Conservation (phyloP, 768 basidiomycete genomes). For the Rhizopogon vulgaris region DNA sequence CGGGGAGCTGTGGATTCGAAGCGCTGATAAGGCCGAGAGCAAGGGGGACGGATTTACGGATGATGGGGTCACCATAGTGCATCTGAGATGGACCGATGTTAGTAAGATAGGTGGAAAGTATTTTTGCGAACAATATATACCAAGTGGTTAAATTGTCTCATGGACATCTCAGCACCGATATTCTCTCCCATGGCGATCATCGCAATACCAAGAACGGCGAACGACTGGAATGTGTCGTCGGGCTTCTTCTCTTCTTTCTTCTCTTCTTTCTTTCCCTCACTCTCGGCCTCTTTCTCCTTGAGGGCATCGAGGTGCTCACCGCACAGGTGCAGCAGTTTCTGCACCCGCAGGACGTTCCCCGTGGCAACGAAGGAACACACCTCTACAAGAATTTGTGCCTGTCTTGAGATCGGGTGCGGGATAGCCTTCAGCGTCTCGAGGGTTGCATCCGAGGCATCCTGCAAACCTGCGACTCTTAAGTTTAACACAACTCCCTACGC, state of each 20-base stretch:
- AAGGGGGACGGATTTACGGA: conserved; percentile 89
- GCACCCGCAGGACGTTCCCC: conserved; percentile 90
- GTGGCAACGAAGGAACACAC: conserved; percentile 94
- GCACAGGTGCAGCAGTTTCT: conserved; percentile 88
- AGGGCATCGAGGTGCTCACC: conserved; percentile 75
- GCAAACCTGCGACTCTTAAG: conserved; percentile 53
- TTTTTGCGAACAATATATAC: conserved; percentile 37
- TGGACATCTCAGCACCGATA: conserved; percentile 95
- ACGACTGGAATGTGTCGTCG: conserved; percentile 83
- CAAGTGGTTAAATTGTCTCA: conserved; percentile 95
- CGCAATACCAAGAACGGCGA: conserved; percentile 91
- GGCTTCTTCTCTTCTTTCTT: conserved; percentile 46
- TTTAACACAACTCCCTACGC: conserved; percentile 6
- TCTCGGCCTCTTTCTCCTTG: conserved; percentile 30
- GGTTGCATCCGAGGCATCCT: conserved; percentile 91
- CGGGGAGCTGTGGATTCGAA: conserved; percentile 90
- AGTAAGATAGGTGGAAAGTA: conserved; percentile 3
- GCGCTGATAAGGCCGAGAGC: conserved; percentile 92
- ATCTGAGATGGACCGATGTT: conserved; percentile 51
- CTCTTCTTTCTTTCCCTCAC: conserved; percentile 27
- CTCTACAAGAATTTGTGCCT: conserved; percentile 87
- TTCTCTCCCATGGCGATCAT: conserved; percentile 98
- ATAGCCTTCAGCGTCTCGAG: conserved; percentile 91
- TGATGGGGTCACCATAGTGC: conserved; percentile 94
- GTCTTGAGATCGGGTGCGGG: conserved; percentile 85